These are phyloP conservation scores for Daldinia caldariorum DNA, from an alignment of 495 filamentous ascomycete genomes.

Conservation along the genomic window DNA sequence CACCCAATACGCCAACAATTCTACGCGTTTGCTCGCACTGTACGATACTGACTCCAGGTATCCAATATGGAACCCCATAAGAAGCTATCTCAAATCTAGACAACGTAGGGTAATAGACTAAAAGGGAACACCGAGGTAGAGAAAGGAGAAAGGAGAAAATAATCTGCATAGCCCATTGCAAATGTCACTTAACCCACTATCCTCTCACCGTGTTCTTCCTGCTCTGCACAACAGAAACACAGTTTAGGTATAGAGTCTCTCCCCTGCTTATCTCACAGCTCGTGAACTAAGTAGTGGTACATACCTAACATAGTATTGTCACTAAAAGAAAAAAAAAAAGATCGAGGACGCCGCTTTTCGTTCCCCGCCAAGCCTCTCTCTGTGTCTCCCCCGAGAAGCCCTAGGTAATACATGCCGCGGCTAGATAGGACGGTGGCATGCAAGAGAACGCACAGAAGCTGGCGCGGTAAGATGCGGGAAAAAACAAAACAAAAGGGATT, in stretches of 20 bases:
- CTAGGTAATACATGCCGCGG: slow-evolving; percentile 7
- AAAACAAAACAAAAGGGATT: neutral
- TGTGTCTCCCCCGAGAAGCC: neutral
- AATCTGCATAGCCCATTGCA: neutral
- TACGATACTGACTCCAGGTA: slow-evolving; percentile 14
- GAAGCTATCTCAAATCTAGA: slow-evolving; percentile 13
- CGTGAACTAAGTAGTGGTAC: slow-evolving; percentile 2
- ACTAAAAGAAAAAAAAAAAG: neutral
- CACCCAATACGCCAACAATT: no score
- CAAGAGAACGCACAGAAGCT: slow-evolving; percentile 8
- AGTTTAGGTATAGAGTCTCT: neutral
- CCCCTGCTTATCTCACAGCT: slow-evolving; percentile 21
- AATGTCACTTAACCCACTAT: neutral
- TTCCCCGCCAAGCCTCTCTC: neutral
- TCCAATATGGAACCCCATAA: slow-evolving; percentile 13
- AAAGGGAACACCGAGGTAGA: slow-evolving; percentile 4
- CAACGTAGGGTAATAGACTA: slow-evolving; percentile 24
- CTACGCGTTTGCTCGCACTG: slow-evolving; percentile 12
- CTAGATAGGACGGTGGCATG: slow-evolving; percentile 7
- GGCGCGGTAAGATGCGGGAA: slow-evolving; percentile 18
- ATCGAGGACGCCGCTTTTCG: slow-evolving; percentile 1
- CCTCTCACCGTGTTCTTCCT: neutral
- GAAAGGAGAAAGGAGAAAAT: neutral
- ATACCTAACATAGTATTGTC: neutral
- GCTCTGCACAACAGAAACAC: slow-evolving; percentile 29